These are phyloP conservation scores for Microbotryomycetes sp. DNA, from an alignment of 1,284 basidiomycete genomes.

Conservation along the genomic window DNA sequence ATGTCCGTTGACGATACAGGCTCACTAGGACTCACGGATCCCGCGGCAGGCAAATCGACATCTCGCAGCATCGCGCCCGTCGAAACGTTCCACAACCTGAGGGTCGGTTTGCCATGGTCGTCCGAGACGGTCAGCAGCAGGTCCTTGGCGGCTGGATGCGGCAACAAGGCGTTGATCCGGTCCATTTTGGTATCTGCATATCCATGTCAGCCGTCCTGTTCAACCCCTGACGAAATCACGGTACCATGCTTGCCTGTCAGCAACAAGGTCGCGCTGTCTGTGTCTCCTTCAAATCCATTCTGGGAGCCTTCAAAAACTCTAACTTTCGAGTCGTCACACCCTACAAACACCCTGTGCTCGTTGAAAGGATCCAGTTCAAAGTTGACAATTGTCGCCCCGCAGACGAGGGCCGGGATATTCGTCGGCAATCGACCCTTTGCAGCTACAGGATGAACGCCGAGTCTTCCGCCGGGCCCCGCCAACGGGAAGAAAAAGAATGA, in stretches of 20 bases:
- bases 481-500: conserved; percentile 44
- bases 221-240: conserved; percentile 36
- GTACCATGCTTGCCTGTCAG: conserved; percentile 30
- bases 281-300: conserved; percentile 8
- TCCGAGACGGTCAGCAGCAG: conserved; percentile 42
- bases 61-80: conserved; percentile 17
- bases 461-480: conserved; percentile 45
- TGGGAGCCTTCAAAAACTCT: conserved; percentile 37
- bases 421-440: conserved; percentile 42
- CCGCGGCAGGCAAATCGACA: conserved; percentile 20
- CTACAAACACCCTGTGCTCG: conserved; percentile 38
- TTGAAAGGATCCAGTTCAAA: conserved; percentile 43
- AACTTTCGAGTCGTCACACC: conserved; percentile 43
- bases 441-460: conserved; percentile 41
- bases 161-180: conserved; percentile 41
- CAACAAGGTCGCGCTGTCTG: not conserved
- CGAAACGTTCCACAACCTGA: conserved; percentile 41
- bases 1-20: too few relatives aligned
- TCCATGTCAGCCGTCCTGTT: conserved; percentile 34
- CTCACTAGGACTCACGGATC: conserved; percentile 20
- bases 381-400: conserved; percentile 42
- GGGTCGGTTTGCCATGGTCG: conserved; percentile 39
- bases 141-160: conserved; percentile 43
- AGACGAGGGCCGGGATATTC: conserved; percentile 33
- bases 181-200: conserved; percentile 39